phyloP scores from a whole-genome alignment of 129 eudicot genomes.

The Solidago caesia region DNA sequence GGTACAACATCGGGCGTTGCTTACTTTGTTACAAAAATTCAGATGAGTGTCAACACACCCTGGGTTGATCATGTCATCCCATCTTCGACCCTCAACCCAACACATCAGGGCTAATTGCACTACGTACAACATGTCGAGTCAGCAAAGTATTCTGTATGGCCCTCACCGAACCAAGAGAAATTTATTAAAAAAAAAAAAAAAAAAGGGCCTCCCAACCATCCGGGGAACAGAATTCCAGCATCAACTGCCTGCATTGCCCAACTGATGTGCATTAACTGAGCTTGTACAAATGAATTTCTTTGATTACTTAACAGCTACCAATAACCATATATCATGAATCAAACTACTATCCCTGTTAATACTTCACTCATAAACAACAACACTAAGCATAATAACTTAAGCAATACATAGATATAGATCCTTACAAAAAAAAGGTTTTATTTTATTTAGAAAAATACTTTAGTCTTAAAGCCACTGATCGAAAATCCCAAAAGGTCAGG shows the following conservation, averaged over 20 bases:
- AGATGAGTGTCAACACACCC: slow-evolving; percentile 86
- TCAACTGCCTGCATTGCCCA: slow-evolving; percentile 95
- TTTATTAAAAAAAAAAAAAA: slow-evolving; percentile 61
- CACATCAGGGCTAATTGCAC: slow-evolving; percentile 79
- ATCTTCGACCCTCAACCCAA: slow-evolving; percentile 95
- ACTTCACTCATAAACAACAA: too few relatives aligned
- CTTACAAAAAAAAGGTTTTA: too few relatives aligned
- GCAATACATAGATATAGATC: too few relatives aligned
- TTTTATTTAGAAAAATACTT: too few relatives aligned
- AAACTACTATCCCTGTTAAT: too few relatives aligned
- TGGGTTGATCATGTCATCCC: slow-evolving; percentile 86
- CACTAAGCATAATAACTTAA: too few relatives aligned
- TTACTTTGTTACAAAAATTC: slow-evolving; percentile 49
- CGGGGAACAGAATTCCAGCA: slow-evolving; percentile 84
- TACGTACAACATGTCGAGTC: slow-evolving; percentile 77
- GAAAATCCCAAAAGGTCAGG: too few relatives aligned
- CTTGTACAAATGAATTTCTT: slow-evolving; percentile 55
- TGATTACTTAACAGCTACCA: too few relatives aligned
- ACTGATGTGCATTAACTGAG: slow-evolving; percentile 81
- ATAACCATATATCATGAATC: too few relatives aligned
- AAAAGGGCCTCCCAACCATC: slow-evolving; percentile 70
- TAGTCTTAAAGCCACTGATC: too few relatives aligned
- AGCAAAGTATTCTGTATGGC: slow-evolving; percentile 74
- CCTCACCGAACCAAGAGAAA: slow-evolving; percentile 77
- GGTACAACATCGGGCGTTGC: slow-evolving; percentile 89